Base-by-base conservation (phyloP, 2,329 filamentous ascomycete genomes). In the Alternaria incomplexa region DNA sequence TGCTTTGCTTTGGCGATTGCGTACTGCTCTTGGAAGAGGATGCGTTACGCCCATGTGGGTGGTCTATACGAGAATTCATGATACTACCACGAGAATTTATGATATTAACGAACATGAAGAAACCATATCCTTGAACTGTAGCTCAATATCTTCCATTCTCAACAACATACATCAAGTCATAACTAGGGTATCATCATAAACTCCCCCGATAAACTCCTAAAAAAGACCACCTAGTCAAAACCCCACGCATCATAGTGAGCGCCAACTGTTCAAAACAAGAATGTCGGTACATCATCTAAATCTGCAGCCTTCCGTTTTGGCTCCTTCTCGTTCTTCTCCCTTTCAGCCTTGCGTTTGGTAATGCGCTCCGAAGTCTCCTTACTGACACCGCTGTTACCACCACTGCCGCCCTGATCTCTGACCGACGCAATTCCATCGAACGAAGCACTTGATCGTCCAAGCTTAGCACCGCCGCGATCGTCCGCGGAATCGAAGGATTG, bases 201-300 rank as follows among this genome's bases (percentile, higher is more conserved):
- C 6, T 23, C 28, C 12, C 8, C 20, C 11, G 15, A 36, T 20
- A 6, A 36, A n/a, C 28, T 51, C 12, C 10, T n/a, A 32, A 44
- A 47, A 23, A 45, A 15, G 20, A 46, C 25, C 36, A 43, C 30
- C 43, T 30, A 28, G 23, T 25, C 5, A 22, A 20, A 26, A 52
- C 32, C 4, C 11, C 6, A 23, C 15, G 15, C 11, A 45, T 17
- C n/a, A 9, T 12, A 10, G 28, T 22, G 22, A 32, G 20, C 28
- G 26, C 13, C 20, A 25, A 15, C 20, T 5, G n/a, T 10, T 72
- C 52, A 84, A 58, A 83, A 76, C 25, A 83, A 62, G 58, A 84
- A 84, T 1, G 81, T 83, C 11, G 83, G 82, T 59, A 84, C 81
- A 58, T 81, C 79, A 51, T 80, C 77, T n/a, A 76, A 48, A 40